Evolutionary conservation across 139 green algal species (phyloP).

Genomic region (Gonium pectorale): DNA sequence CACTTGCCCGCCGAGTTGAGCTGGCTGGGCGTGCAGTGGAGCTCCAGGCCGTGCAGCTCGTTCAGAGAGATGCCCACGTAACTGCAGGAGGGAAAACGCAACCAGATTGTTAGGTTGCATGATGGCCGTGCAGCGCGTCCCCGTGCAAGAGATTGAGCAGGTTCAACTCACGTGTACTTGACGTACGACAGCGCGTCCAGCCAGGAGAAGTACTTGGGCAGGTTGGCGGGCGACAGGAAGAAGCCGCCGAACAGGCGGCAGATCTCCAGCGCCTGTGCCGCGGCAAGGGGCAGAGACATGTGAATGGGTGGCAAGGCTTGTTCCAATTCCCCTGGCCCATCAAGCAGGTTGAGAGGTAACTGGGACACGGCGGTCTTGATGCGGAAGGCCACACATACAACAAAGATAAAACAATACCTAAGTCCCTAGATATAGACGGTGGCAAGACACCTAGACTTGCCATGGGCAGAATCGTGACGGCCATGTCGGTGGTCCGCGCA

Average conservation of each 20-base stretch:
- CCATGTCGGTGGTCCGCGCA: slow-evolving; percentile 56
- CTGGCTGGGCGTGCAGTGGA: slow-evolving; percentile 54
- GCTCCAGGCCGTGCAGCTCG: slow-evolving; percentile 64
- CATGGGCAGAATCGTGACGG: slow-evolving; percentile 58
- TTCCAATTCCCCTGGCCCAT: too few relatives aligned
- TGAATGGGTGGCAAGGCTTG: too few relatives aligned
- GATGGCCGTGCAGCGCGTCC: too few relatives aligned
- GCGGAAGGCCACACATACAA: too few relatives aligned
- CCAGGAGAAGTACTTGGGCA: slow-evolving; percentile 60
- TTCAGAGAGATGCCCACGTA: slow-evolving; percentile 65
- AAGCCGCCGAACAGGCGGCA: slow-evolving; percentile 55
- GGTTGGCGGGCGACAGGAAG: slow-evolving; percentile 60
- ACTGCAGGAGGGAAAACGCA: background rate
- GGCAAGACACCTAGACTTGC: too few relatives aligned
- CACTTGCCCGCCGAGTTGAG: slow-evolving; percentile 38
- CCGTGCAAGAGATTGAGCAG: too few relatives aligned
- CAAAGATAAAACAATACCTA: too few relatives aligned
- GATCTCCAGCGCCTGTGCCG: slow-evolving; percentile 18
- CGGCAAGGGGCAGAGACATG: too few relatives aligned
- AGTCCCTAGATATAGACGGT: too few relatives aligned
- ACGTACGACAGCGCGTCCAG: slow-evolving; percentile 60
- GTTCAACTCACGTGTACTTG: slow-evolving; percentile 37
- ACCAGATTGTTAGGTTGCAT: background rate
- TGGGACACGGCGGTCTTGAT: too few relatives aligned
- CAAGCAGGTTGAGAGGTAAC: too few relatives aligned